Evolutionary conservation across 1,139 yeast species (phyloP).

Genomic region (Geotrichum citri-aurantii): DNA sequence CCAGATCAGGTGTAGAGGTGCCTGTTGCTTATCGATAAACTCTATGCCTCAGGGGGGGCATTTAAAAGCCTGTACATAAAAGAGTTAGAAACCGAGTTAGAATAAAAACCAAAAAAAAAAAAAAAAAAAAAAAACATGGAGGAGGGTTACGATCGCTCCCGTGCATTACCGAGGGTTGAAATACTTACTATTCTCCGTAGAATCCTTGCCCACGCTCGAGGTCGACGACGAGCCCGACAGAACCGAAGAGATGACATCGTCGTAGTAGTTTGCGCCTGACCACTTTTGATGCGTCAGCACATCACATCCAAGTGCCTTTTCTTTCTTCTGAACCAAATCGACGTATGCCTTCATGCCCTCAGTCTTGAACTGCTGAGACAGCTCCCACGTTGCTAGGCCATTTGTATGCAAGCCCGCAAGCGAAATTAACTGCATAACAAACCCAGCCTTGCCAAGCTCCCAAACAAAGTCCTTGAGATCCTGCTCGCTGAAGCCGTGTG

Average conservation of each 20-base stretch:
- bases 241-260: constrained; percentile 42
- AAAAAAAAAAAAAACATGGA: too few relatives aligned
- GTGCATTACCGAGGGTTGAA: not conserved
- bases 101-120: not conserved
- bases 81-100: not conserved
- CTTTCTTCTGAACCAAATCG: constrained; percentile 45
- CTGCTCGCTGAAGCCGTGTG: constrained; percentile 46
- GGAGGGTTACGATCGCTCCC: not conserved
- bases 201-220: constrained; percentile 43
- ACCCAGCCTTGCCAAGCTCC: constrained; percentile 52
- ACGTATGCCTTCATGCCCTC: constrained; percentile 57
- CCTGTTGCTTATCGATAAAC: not conserved
- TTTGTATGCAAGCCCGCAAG: constrained; percentile 51
- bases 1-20: too few relatives aligned
- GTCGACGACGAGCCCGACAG: constrained; percentile 46
- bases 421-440: constrained; percentile 49
- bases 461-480: constrained; percentile 47
- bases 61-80: not conserved
- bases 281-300: constrained; percentile 54
- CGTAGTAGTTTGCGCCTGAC: constrained; percentile 54
- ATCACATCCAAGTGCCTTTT: constrained; percentile 44
- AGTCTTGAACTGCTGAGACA: constrained; percentile 43
- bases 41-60: not conserved
- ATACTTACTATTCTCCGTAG: constrained; percentile 40
- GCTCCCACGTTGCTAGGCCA: constrained; percentile 47